Percentiles rank a stretch among this genome's conserved stretches.
These are phyloP conservation scores for Testicularia cyperi DNA, from an alignment of 1,284 basidiomycete genomes.

Conservation along the genomic window DNA sequence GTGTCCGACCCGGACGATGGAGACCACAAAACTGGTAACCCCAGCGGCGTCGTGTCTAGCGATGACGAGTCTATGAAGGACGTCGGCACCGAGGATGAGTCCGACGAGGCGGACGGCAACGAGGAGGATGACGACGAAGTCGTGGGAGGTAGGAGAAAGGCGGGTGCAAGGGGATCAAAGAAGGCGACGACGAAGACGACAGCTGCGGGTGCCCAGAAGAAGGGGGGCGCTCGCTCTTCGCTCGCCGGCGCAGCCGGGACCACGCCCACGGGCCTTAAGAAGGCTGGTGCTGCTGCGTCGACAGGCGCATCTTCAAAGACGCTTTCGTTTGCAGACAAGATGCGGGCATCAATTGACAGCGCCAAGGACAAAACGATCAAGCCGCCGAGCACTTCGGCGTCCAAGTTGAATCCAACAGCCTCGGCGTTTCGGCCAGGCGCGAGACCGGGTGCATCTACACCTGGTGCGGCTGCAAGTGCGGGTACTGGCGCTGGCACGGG, in stretches of 20 bases:
- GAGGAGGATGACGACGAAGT: not conserved
- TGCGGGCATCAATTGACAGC: conserved; percentile 35
- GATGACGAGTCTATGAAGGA: conserved; percentile 1
- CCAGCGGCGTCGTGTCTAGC: not conserved
- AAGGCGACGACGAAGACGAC: not conserved
- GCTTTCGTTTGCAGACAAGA: conserved; percentile 23
- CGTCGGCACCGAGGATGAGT: not conserved
- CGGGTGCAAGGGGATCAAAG: not conserved
- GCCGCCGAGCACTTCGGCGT: not conserved
- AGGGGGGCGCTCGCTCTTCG: no score
- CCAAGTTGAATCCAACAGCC: conserved; percentile 28
- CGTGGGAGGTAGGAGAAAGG: not conserved
- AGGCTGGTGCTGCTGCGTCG: not conserved
- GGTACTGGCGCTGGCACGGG: conserved; percentile 4
- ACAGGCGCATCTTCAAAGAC: conserved; percentile 4
- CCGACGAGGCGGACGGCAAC: not conserved
- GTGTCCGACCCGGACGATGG: not conserved
- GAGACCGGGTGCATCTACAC: conserved; percentile 10
- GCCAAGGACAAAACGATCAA: conserved; percentile 25
- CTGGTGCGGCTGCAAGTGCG: conserved; percentile 7
- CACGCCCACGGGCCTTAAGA: no score
- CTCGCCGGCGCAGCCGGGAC: no score
- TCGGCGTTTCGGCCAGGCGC: conserved; percentile 16
- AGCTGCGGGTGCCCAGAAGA: not conserved
- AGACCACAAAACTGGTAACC: no score